Evolutionary conservation across 148 eudicot genomes (phyloP), one percentile per base, ranked within the genome.

Genomic region (Rhododendron kiyosumense): DNA sequence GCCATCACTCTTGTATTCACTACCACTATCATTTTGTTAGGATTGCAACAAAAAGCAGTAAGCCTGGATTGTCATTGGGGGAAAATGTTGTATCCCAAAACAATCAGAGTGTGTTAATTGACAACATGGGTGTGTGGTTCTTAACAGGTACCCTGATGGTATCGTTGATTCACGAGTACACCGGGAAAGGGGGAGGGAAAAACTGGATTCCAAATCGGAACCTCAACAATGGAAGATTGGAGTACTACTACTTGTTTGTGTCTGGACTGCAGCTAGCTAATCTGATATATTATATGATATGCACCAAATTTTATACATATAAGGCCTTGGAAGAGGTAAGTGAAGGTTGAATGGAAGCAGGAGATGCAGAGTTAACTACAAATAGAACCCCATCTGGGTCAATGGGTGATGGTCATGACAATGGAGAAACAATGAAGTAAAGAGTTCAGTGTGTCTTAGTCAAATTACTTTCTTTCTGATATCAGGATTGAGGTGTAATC

Each of bases 141-240:
- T 7, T 76, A 8, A 18, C 81, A 18, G 90, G 95, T 86, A 90
- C 94, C 3, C 73, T 88, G 18, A 63, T 93, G 88, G 94, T 93
- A 28, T 71, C 91, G 1, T 41, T 89, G 48, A 91, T 92, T 28
- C 94, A 92, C 48, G 63, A 86, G 26, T 86, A 89, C 67, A 87
- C 91, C 6, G 76, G 76, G 7, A 71, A 30, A 5, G 89, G 90
- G 9, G 75, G 82, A 30, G 85, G 85, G 32, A 30, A 83, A 13
- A 89, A 91, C 41, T 91, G 92, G 92, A 63, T 91, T 81, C 92
- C 92, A 1, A 82, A 89, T 41, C 59, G 92, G 78, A 89, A 91
- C 61, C 86, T 91, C 26, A 91, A 89, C 48, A 87, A 81, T 83
- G 92, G 92, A 17, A 86, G 84, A 34, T 77, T 91, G 85, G 92